phyloP scores from a whole-genome alignment of 345 rosid genomes.

The Eucalyptus caleyi region DNA sequence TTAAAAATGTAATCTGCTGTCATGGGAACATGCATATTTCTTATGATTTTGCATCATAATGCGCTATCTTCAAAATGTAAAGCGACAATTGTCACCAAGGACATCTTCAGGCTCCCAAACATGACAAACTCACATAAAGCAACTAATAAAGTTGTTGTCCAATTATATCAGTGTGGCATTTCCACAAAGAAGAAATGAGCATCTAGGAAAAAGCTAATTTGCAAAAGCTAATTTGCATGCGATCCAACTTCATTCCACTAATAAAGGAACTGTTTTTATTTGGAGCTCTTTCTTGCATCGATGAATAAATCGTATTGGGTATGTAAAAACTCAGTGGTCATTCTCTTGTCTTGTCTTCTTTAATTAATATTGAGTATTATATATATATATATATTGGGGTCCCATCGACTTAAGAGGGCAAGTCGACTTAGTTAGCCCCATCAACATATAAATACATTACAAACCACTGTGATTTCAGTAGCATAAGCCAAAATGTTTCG shows the following conservation, averaged over 20 bases:
- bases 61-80: background rate
- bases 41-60: background rate
- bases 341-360: rapidly evolving
- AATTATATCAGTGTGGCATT: background rate
- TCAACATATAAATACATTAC: background rate
- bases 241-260: no score
- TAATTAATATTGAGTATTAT: no score
- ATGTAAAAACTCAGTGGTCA: no score
- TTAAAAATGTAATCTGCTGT: rapidly evolving
- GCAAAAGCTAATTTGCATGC: no score
- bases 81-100: background rate
- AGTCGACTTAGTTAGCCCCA: background rate
- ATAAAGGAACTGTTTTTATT: no score
- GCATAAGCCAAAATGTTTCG: no score
- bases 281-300: no score
- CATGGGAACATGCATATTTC: rapidly evolving
- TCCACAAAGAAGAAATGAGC: no score
- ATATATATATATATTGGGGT: no score
- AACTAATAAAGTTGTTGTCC: background rate
- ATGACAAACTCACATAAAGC: background rate
- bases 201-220: no score
- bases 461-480: rapidly evolving
- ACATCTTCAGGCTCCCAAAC: background rate
- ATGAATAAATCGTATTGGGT: rapidly evolving
- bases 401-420: background rate